Base-by-base conservation (phyloP, 164 flowering plant genomes). In the Vitis labrusca region DNA sequence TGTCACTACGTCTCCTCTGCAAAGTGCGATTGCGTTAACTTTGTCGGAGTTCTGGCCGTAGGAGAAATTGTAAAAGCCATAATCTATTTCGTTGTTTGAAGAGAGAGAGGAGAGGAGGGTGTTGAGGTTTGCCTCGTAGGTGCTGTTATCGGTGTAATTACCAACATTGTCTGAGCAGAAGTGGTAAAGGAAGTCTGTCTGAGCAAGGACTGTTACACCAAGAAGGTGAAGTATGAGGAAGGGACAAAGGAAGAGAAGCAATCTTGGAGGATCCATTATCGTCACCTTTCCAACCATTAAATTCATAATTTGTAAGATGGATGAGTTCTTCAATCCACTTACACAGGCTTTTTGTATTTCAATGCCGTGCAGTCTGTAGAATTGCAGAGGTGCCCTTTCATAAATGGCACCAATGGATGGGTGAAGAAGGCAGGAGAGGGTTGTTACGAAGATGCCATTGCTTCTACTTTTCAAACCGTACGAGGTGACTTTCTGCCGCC, bases 61-160 rank as follows among this genome's bases (percentile, higher is more conserved):
- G 10, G 86, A 69, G 64, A 52, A 0, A 48, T 77, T 78, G 78
- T 72, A 75, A 37, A 81, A 81, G 3, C 86, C 84, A 15, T 51
- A 23, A 29, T 68, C 51, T 29, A 48, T 56, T n/a, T 69, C n/a
- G 32, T 61, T 17, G 64, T 67, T 13, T 9, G 79, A 55, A 9
- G 73, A 11, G 15, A 80, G 16, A 56, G 72, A 48, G 48, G 79
- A 61, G 44, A 78, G 55, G 30, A 78, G 69, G 14, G 5, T 6
- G n/a, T 67, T 30, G 61, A 83, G 84, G 58, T 83, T 80, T 8
- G 64, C 13, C 2, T 65, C 53, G 77, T 64, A 80, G 16, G 68
- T n/a, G 37, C 78, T 74, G 44, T 71, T 74, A 15, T 29, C 59
- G 17, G 80, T 78, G 75, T 37, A 70, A 63, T 78, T 74, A 0